Evolutionary conservation across 768 basidiomycete genomes (phyloP), one percentile per base, ranked within the genome.

Genomic region (Exidia glandulosa): DNA sequence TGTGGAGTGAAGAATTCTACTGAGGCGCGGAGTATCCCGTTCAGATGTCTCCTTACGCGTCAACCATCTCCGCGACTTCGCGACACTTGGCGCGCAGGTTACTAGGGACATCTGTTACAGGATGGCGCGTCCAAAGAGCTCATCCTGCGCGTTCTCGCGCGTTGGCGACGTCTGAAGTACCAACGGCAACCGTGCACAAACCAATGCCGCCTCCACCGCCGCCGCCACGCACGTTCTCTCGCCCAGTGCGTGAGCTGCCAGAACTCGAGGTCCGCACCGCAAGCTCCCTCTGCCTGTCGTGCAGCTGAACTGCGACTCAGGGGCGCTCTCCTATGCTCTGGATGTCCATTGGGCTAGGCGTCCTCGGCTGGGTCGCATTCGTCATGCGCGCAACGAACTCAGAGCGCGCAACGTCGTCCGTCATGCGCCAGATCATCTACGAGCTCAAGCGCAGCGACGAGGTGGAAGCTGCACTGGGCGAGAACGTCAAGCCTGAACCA

Each of bases 391-490:
- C 82, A 10, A 84, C 82, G 60, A 91, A 90, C 73, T 82, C 87
- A 68, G 89, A 90, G 67, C 85, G 83, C 65, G 76, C 90, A 31
- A 82, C 87, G 29, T 86, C 83, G 62, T 90, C 89, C 3, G 83
- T 90, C 32, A 82, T 85, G 61, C 80, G 81, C 50, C 84, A 82
- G 64, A 76, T 90, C 59, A 70, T 87, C 72, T 77, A 79, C 37
- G 81, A 80, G 3, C 71, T 88, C 48, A 80, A 79, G 61, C 78
- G 79, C 16, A 80, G 79, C 62, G 64, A 72, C 5, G 75, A 76
- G 60, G 65, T 89, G 63, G 72, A 71, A 55, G 79, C 77, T 29
- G 72, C 74, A 2, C 71, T 91, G 60, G 88, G 88, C 2, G 81
- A 87, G 50, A 85, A 81, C 6, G 79, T 87, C 59, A 73, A 83